Conservation (phyloP, 2,329 filamentous ascomycete genomes). For the Botrytis galanthina region DNA sequence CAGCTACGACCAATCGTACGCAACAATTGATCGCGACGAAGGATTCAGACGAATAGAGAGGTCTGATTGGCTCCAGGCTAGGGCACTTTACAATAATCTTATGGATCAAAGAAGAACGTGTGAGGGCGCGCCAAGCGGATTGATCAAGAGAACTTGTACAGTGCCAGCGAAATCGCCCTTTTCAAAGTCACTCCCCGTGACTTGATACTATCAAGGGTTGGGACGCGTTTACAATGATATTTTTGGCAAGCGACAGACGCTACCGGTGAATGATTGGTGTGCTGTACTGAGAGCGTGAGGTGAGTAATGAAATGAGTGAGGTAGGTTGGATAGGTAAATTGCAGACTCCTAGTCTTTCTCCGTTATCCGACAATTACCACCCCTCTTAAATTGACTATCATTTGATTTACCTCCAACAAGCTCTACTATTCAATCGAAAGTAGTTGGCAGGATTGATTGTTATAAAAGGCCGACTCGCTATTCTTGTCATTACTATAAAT, state of each 20-base stretch:
- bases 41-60: neutral
- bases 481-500: neutral
- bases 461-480: neutral
- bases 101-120: neutral
- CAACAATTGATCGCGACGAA: neutral
- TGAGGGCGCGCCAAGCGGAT: neutral
- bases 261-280: neutral
- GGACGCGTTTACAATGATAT: neutral
- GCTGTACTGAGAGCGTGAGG: neutral
- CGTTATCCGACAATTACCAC: neutral
- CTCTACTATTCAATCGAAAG: neutral
- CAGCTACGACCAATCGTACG: constrained; percentile 4
- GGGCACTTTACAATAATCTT: neutral
- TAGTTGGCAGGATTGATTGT: neutral
- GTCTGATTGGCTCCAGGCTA: constrained; percentile 5
- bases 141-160: neutral
- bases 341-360: neutral
- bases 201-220: neutral
- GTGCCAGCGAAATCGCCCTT: neutral
- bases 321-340: neutral
- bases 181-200: neutral
- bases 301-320: neutral
- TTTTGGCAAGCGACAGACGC: constrained; percentile 5
- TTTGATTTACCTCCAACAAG: neutral
- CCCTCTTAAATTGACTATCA: neutral